Evolutionary conservation across 805 yeast species (phyloP), one percentile per base, ranked within the genome.

Genomic region (Tetrapisispora pingtungensis): DNA sequence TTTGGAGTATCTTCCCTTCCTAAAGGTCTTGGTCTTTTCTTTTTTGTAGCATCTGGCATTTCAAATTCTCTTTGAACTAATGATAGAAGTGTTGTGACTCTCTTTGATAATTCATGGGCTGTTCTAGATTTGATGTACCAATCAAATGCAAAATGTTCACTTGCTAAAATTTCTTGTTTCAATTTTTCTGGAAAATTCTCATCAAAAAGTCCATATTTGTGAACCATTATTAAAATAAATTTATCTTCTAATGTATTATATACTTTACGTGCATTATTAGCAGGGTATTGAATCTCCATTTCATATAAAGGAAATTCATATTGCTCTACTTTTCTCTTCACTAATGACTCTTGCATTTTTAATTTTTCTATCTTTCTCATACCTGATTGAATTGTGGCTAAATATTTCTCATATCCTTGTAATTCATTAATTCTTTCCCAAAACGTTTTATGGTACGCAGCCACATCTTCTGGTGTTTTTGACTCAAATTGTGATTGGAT

Each of bases 231-330:
- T 41, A 84, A 57, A 22, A 84, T 65, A 52, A 79, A 84, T 43
- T 85, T 70, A 56, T 84, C 95, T 56, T 84, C 94, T 0, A 72
- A 60, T 28, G 76, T 75, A 8, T 84, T 77, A 54, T 81, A 84
- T 8, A 82, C 72, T 52, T 88, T 67, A 55, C 84, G 82, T 12
- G 93, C 82, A 58, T 82, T 84, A 57, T 83, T 84, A n/a, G 89
- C 89, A 0, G 93, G 90, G 48, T 82, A 84, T 44, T 76, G 82
- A 20, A 84, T 78, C 4, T 64, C 64, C 61, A 84, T 64, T 36
- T 81, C 79, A 37, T 78, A 78, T 19, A 82, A 58, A 0, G 89
- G 88, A 46, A 73, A 75, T n/a, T 68, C 67, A 35, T 71, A 67
- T 44, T 70, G 73, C 38, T 70, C 70, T 50, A 83, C 64, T 52